These are phyloP conservation scores for Backusella westeae DNA, from an alignment of 192 early-diverging fungal genomes.

Conservation along the genomic window DNA sequence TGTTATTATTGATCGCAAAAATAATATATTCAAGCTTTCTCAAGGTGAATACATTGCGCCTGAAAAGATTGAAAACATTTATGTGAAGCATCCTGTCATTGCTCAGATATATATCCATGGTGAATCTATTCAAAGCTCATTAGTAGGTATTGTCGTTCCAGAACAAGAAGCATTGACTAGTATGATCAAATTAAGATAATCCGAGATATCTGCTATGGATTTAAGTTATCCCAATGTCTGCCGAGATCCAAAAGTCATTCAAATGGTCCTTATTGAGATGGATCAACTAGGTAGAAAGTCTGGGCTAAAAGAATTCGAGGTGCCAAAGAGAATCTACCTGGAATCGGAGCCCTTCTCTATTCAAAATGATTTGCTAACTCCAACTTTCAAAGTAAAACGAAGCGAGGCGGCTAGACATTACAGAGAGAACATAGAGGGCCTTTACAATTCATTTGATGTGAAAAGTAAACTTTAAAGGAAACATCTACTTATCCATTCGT, in stretches of 20 bases:
- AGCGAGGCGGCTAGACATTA: not conserved
- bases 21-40: constrained; percentile 78
- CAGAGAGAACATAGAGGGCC: not conserved
- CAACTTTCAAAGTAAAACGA: constrained; percentile 54
- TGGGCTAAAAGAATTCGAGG: constrained; percentile 65
- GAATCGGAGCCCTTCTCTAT: constrained; percentile 72
- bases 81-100: constrained; percentile 40
- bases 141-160: constrained; percentile 53
- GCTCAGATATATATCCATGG: constrained; percentile 55
- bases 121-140: constrained; percentile 41
- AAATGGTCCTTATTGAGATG: constrained; percentile 53
- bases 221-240: constrained; percentile 49
- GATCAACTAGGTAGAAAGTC: constrained; percentile 49
- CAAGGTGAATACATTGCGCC: constrained; percentile 74
- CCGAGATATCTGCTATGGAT: constrained; percentile 11
- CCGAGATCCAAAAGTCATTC: constrained; percentile 41
- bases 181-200: constrained; percentile 32
- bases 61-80: constrained; percentile 82
- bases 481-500: not conserved
- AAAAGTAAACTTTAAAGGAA: not conserved
- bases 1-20: constrained; percentile 82
- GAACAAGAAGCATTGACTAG: constrained; percentile 49
- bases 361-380: constrained; percentile 80
- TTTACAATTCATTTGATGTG: not conserved
- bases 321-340: constrained; percentile 67